These are phyloP conservation scores for Metschnikowia peoriensis DNA, from an alignment of 805 yeast species.

Conservation along the genomic window DNA sequence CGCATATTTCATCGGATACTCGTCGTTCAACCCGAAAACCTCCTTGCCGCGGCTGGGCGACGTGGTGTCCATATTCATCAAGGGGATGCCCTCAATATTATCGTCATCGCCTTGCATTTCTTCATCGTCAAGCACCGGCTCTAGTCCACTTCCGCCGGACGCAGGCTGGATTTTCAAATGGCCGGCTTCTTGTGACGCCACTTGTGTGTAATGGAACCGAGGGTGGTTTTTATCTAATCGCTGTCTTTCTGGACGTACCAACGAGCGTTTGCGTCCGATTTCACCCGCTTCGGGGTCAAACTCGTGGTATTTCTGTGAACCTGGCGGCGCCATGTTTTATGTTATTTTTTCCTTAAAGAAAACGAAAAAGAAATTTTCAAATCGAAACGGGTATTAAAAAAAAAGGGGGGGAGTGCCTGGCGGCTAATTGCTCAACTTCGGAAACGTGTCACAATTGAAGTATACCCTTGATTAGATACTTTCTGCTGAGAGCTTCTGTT, in stretches of 20 bases:
- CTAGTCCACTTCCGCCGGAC: slow-evolving; percentile 55
- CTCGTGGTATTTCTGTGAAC: slow-evolving; percentile 28
- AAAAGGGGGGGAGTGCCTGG: no score
- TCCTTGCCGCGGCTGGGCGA: slow-evolving; percentile 42
- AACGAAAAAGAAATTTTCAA: no score
- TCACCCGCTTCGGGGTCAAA: slow-evolving; percentile 44
- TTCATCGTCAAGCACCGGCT: slow-evolving; percentile 47
- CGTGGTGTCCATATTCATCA: slow-evolving; percentile 35
- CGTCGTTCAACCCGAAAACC: slow-evolving; percentile 62
- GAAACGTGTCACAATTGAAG: no score
- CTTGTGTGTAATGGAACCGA: slow-evolving; percentile 72
- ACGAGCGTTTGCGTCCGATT: slow-evolving; percentile 57
- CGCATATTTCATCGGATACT: slow-evolving; percentile 31
- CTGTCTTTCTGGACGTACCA: slow-evolving; percentile 84
- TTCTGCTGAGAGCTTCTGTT: no score
- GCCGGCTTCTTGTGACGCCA: slow-evolving; percentile 61
- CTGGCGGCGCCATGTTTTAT: background rate
- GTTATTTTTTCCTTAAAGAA: background rate
- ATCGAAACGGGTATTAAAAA: no score
- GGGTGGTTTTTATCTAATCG: slow-evolving; percentile 66
- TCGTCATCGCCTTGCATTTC: slow-evolving; percentile 11
- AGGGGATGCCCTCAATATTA: slow-evolving; percentile 43
- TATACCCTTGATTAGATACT: no score
- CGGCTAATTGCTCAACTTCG: no score
- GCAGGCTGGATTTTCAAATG: slow-evolving; percentile 67